Evolutionary conservation across 768 basidiomycete species (phyloP), one percentile per base, ranked within the genome.

Genomic region (Tulasnella calospora): DNA sequence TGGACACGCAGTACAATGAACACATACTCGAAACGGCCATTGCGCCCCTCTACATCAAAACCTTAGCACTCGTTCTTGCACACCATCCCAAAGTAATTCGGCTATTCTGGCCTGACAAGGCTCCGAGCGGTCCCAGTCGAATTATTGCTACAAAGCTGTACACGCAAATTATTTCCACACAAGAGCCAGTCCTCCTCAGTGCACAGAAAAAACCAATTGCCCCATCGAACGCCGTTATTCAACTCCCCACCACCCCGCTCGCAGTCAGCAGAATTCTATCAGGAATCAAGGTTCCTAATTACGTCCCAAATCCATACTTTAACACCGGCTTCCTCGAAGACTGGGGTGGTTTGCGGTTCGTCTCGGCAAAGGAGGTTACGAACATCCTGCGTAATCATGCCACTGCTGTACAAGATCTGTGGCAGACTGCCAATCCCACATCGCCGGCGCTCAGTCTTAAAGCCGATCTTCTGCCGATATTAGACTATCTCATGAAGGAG

Each of bases 1-100:
- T 76, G 51, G 74, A 76, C 35, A 67, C 74, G 4, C 47, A 13
- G 30, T 76, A 57, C 51, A 76, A 76, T 61, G n/a, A 51, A 13
- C 55, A 69, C 38, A 44, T 76, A 27, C 33, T 76, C 13, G 27
- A 33, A 33, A 23, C 41, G 21, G 9, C 6, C 10, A 69, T 76
- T 33, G 21, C 74, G 13, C 44, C 36, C 8, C 27, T 76, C 7
- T 76, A 57, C 35, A 21, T 76, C 2, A 44, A 57, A 7, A 69
- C 55, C 12, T n/a, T 76, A 21, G 74, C 74, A 7, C 30, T 33
- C 55, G n/a, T 69, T 36, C 23, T n/a, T 36, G n/a, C 6, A 35
- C 51, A 57, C 17, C 23, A 76, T 57, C 51, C 51, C 47, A 17
- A 35, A 33, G 27, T 36, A 23, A 23, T 21, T 30, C 46, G 47